phyloP scores from a whole-genome alignment of 208 protist species.

The Tritrichomonas foetus region DNA sequence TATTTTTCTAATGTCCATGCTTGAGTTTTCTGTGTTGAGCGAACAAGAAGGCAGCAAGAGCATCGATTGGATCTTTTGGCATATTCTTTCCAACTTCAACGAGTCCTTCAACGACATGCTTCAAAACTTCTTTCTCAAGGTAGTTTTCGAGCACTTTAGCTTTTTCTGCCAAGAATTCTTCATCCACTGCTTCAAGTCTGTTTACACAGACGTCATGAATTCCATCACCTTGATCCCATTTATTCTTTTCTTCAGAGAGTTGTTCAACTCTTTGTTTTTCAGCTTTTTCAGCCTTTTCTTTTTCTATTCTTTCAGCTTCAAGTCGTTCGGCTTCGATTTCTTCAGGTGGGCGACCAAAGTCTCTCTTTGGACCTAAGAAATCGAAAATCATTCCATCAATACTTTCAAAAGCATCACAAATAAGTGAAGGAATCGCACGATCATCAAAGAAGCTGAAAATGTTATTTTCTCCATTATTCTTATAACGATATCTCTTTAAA shows the following conservation, averaged over 20 bases:
- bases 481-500: not conserved
- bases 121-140: not conserved
- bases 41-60: not conserved
- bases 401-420: not conserved
- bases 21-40: constrained; percentile 33
- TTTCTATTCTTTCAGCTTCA: not conserved
- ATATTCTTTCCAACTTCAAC: not conserved
- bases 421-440: not conserved
- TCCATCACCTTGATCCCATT: not conserved
- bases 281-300: not conserved
- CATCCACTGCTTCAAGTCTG: not conserved
- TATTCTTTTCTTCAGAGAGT: not conserved
- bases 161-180: not conserved
- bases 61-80: constrained; percentile 29
- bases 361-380: not conserved
- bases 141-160: not conserved
- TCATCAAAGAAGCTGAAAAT: constrained; percentile 37
- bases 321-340: not conserved
- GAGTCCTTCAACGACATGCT: not conserved
- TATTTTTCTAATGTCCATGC: not conserved
- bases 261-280: not conserved
- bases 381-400: not conserved
- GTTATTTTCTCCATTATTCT: not conserved
- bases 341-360: not conserved
- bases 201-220: not conserved